These are phyloP conservation scores for Ascochyta rabiei DNA, from an alignment of 2,329 filamentous ascomycete species.

Conservation along the genomic window DNA sequence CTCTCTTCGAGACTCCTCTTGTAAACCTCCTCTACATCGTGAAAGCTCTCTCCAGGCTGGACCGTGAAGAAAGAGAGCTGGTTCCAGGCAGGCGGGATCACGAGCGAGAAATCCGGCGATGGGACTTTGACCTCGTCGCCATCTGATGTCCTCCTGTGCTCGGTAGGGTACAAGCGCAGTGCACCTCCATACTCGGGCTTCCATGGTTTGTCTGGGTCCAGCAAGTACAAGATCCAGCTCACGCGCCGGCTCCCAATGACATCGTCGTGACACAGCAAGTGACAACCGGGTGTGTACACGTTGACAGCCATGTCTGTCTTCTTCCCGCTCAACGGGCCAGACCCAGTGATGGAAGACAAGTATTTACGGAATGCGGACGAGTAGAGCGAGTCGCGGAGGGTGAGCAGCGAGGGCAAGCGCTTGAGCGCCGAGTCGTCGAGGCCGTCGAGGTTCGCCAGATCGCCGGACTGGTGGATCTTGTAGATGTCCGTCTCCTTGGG, in stretches of 20 bases:
- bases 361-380: constrained; percentile 88
- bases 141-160: constrained; percentile 67
- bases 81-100: constrained; percentile 94
- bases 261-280: constrained; percentile 95
- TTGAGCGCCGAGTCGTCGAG: constrained; percentile 84
- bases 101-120: constrained; percentile 75
- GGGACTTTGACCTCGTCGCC: constrained; percentile 81
- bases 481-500: constrained; percentile 99
- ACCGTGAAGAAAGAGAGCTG: constrained; percentile 98
- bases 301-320: constrained; percentile 99
- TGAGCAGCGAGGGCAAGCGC: constrained; percentile 86
- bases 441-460: constrained; percentile 94
- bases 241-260: constrained; percentile 96
- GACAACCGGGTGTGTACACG: constrained; percentile 94
- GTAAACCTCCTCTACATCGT: constrained; percentile 98
- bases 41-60: constrained; percentile 97
- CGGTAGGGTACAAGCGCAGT: constrained; percentile 80
- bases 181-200: constrained; percentile 91
- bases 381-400: constrained; percentile 93
- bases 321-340: constrained; percentile 83
- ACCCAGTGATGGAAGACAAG: constrained; percentile 82
- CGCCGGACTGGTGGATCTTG: constrained; percentile 98
- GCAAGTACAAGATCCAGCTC: constrained; percentile 96
- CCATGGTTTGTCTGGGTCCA: constrained; percentile 90
- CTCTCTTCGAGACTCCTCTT: constrained; percentile 64